Percentiles rank a stretch among this genome's conserved stretches.
Evolutionary conservation across 495 filamentous ascomycete species (phyloP).

Genomic region (Tuber borchii): DNA sequence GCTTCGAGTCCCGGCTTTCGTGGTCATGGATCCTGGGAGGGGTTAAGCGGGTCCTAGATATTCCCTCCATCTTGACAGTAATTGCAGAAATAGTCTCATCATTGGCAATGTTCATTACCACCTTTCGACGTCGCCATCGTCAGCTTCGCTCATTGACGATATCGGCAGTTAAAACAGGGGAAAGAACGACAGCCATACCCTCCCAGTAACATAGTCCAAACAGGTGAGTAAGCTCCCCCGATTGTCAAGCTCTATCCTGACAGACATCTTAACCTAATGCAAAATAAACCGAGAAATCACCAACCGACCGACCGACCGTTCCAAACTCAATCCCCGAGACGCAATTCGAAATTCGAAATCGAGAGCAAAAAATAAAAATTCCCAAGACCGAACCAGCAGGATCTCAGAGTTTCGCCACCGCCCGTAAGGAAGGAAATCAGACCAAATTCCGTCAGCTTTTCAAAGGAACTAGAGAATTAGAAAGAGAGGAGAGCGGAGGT

Average conservation of each 20-base stretch:
- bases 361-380: neutral
- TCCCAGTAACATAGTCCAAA: slow-evolving; percentile 69
- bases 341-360: neutral
- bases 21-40: slow-evolving; percentile 26
- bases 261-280: slow-evolving; percentile 55
- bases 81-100: slow-evolving; percentile 67
- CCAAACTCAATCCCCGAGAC: neutral
- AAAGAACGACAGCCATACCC: slow-evolving; percentile 18
- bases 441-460: neutral
- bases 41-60: slow-evolving; percentile 35
- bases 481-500: neutral
- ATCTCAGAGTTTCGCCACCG: neutral
- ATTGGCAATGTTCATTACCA: slow-evolving; percentile 58
- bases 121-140: slow-evolving; percentile 36
- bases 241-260: slow-evolving; percentile 68
- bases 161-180: slow-evolving; percentile 1
- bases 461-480: neutral
- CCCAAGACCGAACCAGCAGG: neutral
- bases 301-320: neutral
- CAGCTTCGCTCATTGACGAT: slow-evolving; percentile 1
- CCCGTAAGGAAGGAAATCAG: neutral
- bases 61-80: slow-evolving; percentile 89
- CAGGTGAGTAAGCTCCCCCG: slow-evolving; percentile 77
- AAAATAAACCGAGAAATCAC: neutral
- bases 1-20: slow-evolving; percentile 51